Conservation (phyloP, 805 yeast species). For the Suhomyces sp. region DNA sequence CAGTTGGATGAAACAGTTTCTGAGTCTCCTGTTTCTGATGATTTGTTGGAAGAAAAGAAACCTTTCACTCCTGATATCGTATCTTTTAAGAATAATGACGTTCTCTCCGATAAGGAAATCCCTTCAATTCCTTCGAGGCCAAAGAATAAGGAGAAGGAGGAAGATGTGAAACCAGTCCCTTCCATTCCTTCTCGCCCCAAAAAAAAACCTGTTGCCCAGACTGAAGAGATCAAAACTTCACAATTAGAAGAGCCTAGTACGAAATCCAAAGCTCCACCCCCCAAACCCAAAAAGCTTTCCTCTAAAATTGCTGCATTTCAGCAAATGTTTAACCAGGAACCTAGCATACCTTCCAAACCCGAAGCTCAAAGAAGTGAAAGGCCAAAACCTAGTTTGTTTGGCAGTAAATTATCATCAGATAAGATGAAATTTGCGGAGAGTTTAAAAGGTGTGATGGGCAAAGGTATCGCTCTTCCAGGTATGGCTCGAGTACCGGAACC, state of each 20-base stretch:
- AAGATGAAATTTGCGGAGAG: constrained; percentile 53
- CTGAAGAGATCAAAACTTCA: neutral
- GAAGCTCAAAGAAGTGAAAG: constrained; percentile 1
- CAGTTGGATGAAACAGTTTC: neutral
- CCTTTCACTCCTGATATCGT: neutral
- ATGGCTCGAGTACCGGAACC: constrained; percentile 24
- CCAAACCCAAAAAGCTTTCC: constrained; percentile 74
- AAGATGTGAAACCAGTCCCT: constrained; percentile 2
- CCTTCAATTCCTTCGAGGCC: constrained; percentile 1
- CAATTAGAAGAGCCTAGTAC: neutral
- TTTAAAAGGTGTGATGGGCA: constrained; percentile 56
- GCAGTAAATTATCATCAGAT: constrained; percentile 30
- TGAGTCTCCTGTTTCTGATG: neutral
- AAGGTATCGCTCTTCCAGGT: constrained; percentile 52
- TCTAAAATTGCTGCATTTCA: constrained; percentile 80
- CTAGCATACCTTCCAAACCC: constrained; percentile 6
- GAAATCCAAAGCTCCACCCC: constrained; percentile 38
- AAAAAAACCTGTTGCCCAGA: constrained; percentile 2
- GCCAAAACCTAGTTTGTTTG: neutral
- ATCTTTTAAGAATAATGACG: neutral
- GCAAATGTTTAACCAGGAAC: constrained; percentile 55
- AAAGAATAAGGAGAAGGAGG: neutral
- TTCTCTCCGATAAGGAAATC: neutral
- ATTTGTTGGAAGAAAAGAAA: neutral
- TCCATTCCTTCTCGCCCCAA: constrained; percentile 14